Evolutionary conservation across 495 filamentous ascomycete genomes (phyloP).

Genomic region (Talaromyces borbonicus): DNA sequence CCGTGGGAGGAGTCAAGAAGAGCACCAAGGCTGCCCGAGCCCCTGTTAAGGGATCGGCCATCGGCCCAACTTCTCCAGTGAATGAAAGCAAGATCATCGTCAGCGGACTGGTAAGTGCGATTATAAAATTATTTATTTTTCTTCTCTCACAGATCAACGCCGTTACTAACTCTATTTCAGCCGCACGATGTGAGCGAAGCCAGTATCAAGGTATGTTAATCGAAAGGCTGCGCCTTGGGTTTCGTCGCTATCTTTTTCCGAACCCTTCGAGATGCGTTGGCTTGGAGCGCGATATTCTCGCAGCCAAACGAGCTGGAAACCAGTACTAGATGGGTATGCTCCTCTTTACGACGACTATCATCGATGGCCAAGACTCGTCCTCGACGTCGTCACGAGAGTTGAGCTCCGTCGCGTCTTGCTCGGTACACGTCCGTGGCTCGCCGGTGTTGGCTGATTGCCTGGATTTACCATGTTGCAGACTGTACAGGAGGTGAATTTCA

Average conservation of each 20-base stretch:
- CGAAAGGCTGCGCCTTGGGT: constrained; percentile 46
- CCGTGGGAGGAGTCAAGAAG: constrained; percentile 85
- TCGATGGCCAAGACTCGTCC: constrained; percentile 22
- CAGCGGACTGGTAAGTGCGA: constrained; percentile 85
- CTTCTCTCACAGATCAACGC: neutral
- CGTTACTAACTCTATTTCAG: constrained; percentile 50
- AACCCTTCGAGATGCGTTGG: constrained; percentile 30
- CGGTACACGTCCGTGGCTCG: constrained; percentile 13
- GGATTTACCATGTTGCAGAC: constrained; percentile 24
- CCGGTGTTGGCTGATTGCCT: constrained; percentile 6
- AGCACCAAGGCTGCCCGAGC: constrained; percentile 51
- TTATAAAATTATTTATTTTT: neutral
- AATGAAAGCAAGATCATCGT: constrained; percentile 93
- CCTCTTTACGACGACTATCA: constrained; percentile 19
- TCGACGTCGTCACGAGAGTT: constrained; percentile 36
- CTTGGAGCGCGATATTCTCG: constrained; percentile 13
- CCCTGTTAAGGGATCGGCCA: constrained; percentile 53
- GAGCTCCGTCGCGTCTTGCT: constrained; percentile 37
- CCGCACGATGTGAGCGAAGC: constrained; percentile 87
- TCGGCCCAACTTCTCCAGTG: constrained; percentile 43
- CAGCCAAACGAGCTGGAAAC: neutral
- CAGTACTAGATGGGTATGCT: constrained; percentile 7
- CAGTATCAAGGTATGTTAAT: constrained; percentile 99
- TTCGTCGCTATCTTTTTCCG: constrained; percentile 42
- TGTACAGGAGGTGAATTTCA: constrained; percentile 25